Conservation (phyloP, 2,329 filamentous ascomycete species). For the Paramyrothecium roridum region DNA sequence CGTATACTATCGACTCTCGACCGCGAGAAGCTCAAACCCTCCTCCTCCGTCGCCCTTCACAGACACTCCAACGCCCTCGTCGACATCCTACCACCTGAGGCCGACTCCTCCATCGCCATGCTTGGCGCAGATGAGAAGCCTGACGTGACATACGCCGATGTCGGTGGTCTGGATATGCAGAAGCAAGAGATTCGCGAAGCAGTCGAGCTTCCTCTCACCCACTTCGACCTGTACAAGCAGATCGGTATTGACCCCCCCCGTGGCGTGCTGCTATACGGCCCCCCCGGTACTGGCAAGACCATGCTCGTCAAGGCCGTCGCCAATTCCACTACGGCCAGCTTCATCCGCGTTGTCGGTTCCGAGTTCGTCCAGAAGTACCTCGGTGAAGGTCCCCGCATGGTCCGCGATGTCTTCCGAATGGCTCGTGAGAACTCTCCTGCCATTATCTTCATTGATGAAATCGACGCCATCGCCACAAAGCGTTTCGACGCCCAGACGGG, state of each 20-base stretch:
- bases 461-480: constrained; percentile 98
- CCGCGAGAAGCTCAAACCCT: constrained; percentile 96
- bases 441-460: constrained; percentile 99
- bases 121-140: constrained; percentile 95
- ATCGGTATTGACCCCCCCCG: constrained; percentile 98
- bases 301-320: constrained; percentile 98
- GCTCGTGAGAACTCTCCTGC: constrained; percentile 95
- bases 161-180: constrained; percentile 98
- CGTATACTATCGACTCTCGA: constrained; percentile 97
- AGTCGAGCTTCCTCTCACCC: constrained; percentile 92
- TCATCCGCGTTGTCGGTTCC: constrained; percentile 96
- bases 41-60: constrained; percentile 94
- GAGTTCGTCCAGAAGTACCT: constrained; percentile 99
- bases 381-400: constrained; percentile 96
- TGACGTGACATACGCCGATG: constrained; percentile 95
- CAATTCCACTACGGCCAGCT: constrained; percentile 96
- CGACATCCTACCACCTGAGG: constrained; percentile 97
- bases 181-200: constrained; percentile 99
- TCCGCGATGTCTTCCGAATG: constrained; percentile 98
- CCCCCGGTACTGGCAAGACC: constrained; percentile 93
- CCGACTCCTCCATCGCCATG: constrained; percentile 98
- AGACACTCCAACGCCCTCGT: constrained; percentile 98
- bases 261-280: constrained; percentile 92
- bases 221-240: constrained; percentile 98
- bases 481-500: constrained; percentile 98